Conservation (phyloP, 495 filamentous ascomycete genomes). For the Lentithecium fluviatile region DNA sequence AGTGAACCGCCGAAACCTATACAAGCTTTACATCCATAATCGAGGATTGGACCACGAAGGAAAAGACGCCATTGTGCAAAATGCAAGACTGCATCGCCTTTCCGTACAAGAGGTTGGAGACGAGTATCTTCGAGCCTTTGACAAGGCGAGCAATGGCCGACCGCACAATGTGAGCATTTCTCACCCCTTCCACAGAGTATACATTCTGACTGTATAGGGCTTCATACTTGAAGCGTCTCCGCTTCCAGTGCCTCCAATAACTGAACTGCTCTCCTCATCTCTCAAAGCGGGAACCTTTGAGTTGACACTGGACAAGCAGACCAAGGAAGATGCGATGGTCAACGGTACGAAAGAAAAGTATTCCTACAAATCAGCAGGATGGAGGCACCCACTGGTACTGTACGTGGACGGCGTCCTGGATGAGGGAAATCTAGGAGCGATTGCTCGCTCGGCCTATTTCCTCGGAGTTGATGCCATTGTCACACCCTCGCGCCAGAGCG, state of each 20-base stretch:
- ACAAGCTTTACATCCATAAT: constrained; percentile 76
- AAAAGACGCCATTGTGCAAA: constrained; percentile 50
- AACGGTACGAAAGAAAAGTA: constrained; percentile 59
- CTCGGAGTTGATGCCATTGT: constrained; percentile 71
- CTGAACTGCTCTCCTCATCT: constrained; percentile 48
- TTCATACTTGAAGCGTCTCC: constrained; percentile 85
- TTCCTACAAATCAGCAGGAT: constrained; percentile 36
- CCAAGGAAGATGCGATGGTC: constrained; percentile 65
- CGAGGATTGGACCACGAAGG: constrained; percentile 35
- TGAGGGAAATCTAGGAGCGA: constrained; percentile 85
- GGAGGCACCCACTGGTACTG: constrained; percentile 73
- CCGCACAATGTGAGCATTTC: constrained; percentile 68
- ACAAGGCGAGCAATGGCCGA: constrained; percentile 77
- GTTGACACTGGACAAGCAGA: constrained; percentile 65
- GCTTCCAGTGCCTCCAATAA: constrained; percentile 70
- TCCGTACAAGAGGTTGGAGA: constrained; percentile 51
- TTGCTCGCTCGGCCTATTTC: constrained; percentile 81
- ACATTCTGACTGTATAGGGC: constrained; percentile 47
- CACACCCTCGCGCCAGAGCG: constrained; percentile 50
- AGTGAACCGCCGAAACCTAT: constrained; percentile 66
- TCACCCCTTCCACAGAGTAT: too few species aligned
- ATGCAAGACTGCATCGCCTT: constrained; percentile 55
- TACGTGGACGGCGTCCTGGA: constrained; percentile 85
- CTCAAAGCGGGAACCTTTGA: constrained; percentile 45
- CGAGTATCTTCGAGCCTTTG: constrained; percentile 63